phyloP scores from a whole-genome alignment of 805 yeast species.

The Priceomyces carsonii region DNA sequence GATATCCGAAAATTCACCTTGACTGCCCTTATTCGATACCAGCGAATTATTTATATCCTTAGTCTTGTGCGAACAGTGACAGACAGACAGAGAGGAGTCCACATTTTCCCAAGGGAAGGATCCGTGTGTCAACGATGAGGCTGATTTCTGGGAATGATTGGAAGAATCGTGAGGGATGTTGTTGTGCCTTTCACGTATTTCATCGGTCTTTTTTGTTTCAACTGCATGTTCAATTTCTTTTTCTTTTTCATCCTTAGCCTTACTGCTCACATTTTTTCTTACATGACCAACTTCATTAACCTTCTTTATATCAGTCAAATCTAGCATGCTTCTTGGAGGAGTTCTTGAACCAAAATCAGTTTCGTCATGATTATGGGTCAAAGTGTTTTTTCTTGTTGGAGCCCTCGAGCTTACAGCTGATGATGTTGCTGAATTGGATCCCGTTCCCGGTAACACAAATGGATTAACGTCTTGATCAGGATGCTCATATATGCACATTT shows the following conservation, averaged over 20 bases:
- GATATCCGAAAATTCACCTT: constrained; percentile 1
- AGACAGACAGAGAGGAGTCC: constrained; percentile 5
- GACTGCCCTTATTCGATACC: no score
- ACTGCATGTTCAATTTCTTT: constrained; percentile 13
- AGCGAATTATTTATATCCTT: no score
- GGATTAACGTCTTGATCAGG: constrained; percentile 40
- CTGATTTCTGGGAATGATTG: constrained; percentile 22
- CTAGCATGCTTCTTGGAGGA: constrained; percentile 42
- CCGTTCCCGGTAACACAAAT: constrained; percentile 28
- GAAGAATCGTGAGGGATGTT: no score
- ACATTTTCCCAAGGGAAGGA: constrained; percentile 19
- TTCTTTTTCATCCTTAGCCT: constrained; percentile 1
- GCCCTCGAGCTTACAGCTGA: constrained; percentile 25
- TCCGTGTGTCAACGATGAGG: constrained; percentile 22
- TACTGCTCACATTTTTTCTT: no score
- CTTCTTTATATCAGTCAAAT: constrained; percentile 28
- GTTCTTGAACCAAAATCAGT: constrained; percentile 18
- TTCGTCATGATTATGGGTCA: constrained; percentile 12
- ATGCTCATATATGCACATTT: constrained; percentile 59
- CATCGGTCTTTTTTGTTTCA: no score
- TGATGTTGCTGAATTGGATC: constrained; percentile 11
- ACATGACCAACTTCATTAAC: constrained; percentile 5
- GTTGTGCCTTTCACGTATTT: no score
- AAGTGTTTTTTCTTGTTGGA: constrained; percentile 35
- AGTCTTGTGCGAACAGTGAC: no score